Conservation (phyloP, 1,139 yeast genomes). For the Magnusiomyces fungicola region DNA sequence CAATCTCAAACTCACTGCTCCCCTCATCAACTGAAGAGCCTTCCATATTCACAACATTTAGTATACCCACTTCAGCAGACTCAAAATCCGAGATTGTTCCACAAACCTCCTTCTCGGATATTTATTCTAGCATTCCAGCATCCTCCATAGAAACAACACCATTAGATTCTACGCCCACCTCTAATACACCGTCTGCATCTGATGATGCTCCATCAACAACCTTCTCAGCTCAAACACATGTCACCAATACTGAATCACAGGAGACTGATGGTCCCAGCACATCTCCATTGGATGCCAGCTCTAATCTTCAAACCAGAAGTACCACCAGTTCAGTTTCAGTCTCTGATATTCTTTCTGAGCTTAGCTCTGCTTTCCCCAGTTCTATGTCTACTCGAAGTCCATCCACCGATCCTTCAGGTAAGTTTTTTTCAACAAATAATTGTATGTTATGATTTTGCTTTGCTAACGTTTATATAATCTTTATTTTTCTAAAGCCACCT, state of each 20-base stretch:
- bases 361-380: conserved; percentile 24
- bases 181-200: not conserved
- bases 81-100: no score
- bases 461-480: conserved; percentile 3
- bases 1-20: no score
- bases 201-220: not conserved
- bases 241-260: not conserved
- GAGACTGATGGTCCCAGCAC: not conserved
- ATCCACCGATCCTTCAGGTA: not conserved
- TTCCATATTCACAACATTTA: not conserved
- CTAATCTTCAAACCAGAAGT: conserved; percentile 12
- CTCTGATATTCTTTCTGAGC: conserved; percentile 21
- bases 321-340: conserved; percentile 19
- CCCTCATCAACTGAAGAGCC: not conserved
- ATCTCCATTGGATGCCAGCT: not conserved
- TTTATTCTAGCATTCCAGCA: not conserved
- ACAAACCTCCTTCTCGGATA: not conserved
- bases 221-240: not conserved
- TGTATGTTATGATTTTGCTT: conserved; percentile 2
- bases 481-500: conserved; percentile 1
- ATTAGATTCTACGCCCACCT: not conserved
- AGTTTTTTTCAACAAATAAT: not conserved
- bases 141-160: not conserved
- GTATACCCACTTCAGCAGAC: no score
- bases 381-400: conserved; percentile 2